These are phyloP conservation scores for Polyporus arcularius DNA, from an alignment of 768 basidiomycete genomes.

Conservation along the genomic window DNA sequence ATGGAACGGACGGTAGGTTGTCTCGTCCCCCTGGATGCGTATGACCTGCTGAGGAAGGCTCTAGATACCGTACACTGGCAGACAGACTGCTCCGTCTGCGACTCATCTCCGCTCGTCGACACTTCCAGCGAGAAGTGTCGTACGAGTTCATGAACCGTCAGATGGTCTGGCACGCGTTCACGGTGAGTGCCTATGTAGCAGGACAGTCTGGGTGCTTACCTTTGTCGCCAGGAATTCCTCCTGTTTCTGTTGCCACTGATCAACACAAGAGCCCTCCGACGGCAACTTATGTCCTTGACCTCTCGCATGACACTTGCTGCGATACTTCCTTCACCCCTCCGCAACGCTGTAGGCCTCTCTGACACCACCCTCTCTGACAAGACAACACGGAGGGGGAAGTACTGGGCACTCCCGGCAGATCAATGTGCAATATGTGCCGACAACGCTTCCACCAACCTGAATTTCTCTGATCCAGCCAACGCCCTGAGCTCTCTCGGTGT, in stretches of 20 bases:
- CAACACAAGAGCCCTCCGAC: slow-evolving; percentile 64
- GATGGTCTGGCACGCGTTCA: slow-evolving; percentile 99
- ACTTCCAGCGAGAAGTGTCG: slow-evolving; percentile 81
- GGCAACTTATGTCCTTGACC: slow-evolving; percentile 46
- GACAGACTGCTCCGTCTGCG: slow-evolving; percentile 78
- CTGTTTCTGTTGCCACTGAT: slow-evolving; percentile 89
- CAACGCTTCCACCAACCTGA: slow-evolving; percentile 63
- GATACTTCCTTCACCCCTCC: slow-evolving; percentile 37
- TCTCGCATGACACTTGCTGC: slow-evolving; percentile 25
- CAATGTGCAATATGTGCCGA: slow-evolving; percentile 93
- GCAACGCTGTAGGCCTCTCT: slow-evolving; percentile 23
- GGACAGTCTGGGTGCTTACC: neutral
- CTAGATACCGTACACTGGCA: slow-evolving; percentile 81
- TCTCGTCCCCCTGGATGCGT: neutral
- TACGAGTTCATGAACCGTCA: slow-evolving; percentile 99
- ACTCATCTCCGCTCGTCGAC: slow-evolving; percentile 68
- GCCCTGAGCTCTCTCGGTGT: slow-evolving; percentile 40
- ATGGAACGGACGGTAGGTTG: slow-evolving; percentile 80
- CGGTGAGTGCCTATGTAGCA: slow-evolving; percentile 51
- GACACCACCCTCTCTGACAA: neutral
- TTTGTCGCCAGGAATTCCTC: slow-evolving; percentile 77
- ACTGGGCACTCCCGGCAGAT: slow-evolving; percentile 64
- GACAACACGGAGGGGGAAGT: slow-evolving; percentile 50
- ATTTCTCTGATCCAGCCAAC: slow-evolving; percentile 54
- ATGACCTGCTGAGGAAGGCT: neutral